Percentiles rank a stretch among this genome's conserved stretches.
Evolutionary conservation across 192 early-diverging fungal species (phyloP).

Genomic region (Mortierella claussenii): DNA sequence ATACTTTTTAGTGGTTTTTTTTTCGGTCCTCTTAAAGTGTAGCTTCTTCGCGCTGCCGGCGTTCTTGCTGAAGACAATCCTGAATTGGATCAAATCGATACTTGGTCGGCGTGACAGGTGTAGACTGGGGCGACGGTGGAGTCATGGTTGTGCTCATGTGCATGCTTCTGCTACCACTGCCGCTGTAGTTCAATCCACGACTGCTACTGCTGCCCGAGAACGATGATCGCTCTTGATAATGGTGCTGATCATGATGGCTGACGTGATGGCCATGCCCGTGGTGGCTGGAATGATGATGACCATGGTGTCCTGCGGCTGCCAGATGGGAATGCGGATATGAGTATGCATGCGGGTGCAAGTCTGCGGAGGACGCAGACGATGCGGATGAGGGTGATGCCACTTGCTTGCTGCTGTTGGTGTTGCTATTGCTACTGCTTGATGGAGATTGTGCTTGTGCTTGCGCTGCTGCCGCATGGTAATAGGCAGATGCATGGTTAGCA

Average conservation of each 20-base stretch:
- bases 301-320: no score
- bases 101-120: slow-evolving; percentile 31
- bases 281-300: not conserved
- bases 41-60: slow-evolving; percentile 35
- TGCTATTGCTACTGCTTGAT: not conserved
- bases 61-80: slow-evolving; percentile 39
- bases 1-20: slow-evolving; percentile 1
- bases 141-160: slow-evolving; percentile 15
- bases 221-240: slow-evolving; percentile 1
- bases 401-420: slow-evolving; percentile 5
- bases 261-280: no score
- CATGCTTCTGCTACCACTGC: no score
- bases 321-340: slow-evolving; percentile 32
- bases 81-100: slow-evolving; percentile 45
- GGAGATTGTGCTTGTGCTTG: slow-evolving; percentile 1
- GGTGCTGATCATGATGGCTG: not conserved
- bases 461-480: slow-evolving; percentile 22
- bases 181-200: no score
- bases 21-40: slow-evolving; percentile 11
- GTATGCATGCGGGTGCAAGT: slow-evolving; percentile 22
- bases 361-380: slow-evolving; percentile 13
- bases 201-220: no score
- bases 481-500: slow-evolving; percentile 12
- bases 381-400: slow-evolving; percentile 14
- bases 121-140: slow-evolving; percentile 35